Conservation (phyloP, 371 early-diverging fungal genomes). For the Batkoa obscura region DNA sequence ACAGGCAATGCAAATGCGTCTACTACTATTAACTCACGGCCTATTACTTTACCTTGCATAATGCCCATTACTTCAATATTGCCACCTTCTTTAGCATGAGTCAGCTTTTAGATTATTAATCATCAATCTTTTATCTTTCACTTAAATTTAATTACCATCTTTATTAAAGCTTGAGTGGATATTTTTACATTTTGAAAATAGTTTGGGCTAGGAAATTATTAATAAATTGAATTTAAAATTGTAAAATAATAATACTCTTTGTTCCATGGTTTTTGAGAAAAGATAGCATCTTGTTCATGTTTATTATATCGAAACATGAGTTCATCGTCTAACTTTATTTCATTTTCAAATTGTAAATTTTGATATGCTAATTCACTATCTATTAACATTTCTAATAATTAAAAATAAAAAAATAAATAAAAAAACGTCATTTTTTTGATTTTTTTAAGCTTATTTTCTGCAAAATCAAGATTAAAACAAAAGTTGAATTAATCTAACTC, state of each 20-base stretch:
- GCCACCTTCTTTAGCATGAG: conserved; percentile 92
- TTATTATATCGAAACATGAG: neutral
- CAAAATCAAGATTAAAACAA: too few species aligned
- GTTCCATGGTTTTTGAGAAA: conserved; percentile 5
- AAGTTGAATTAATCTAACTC: too few species aligned
- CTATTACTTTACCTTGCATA: conserved; percentile 87
- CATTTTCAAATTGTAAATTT: neutral
- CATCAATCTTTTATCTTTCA: neutral
- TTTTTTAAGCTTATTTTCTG: too few species aligned
- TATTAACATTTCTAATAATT: too few species aligned
- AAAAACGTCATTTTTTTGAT: too few species aligned
- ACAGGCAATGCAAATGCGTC: conserved; percentile 95
- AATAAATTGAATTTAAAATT: conserved; percentile 10
- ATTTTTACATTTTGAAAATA: conserved; percentile 82
- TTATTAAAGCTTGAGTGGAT: conserved; percentile 86
- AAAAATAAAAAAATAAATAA: too few species aligned
- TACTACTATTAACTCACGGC: conserved; percentile 79
- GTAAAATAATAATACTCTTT: conserved; percentile 4
- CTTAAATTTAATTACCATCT: conserved; percentile 50
- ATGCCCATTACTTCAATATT: conserved; percentile 95
- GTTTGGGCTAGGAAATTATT: conserved; percentile 48
- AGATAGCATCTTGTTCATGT: neutral
- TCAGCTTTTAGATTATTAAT: conserved; percentile 29
- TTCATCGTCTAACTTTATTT: neutral
- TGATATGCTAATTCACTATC: neutral